Evolutionary conservation across 108 stramenopile species (phyloP), one percentile per base, ranked within the genome.

Genomic region (Cylindrotheca fusiformis): DNA sequence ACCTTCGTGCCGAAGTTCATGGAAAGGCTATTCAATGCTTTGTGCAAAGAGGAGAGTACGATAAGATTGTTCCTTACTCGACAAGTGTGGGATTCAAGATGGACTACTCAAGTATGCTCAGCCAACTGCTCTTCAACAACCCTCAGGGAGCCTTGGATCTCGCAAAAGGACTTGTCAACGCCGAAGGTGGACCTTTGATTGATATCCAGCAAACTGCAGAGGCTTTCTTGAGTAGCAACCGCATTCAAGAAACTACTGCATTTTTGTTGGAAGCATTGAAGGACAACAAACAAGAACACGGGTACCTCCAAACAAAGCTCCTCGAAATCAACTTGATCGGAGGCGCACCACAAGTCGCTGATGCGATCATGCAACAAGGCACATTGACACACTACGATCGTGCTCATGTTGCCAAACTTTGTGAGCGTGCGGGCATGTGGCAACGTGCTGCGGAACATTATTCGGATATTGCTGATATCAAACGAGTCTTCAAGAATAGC

Each of bases 361-460:
- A 99, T 71, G 98, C 98, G 54, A 99, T 99, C 61, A 94, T 99
- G 81, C 94, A 95, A 60, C 97, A 98, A 72, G 97, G 96, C 63
- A 98, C 96, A 56, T 80, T 99, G 68, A 90, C 96, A 0, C 96
- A 99, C 77, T 99, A 98, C 71, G 99, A 99, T 70, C 85, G 92
- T 46, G 69, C 87, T 45, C 95, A 97, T 81, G 84, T 99, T 48
- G 99, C 94, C 63, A 97, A 96, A 85, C 82, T 99, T 32, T 98
- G 97, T 69, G 99, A 99, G 79, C 82, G 90, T 26, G 91, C 93
- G 4, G 96, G 97, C 1, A 97, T 99, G 87, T 97, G 88, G 91
- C 97, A 99, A 81, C 95, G 99, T 48, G 99, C 99, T 4, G 95
- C 98, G n/a, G 98, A 99, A 80, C 95, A 98, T 75, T 99, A 97